Conservation (phyloP, 192 early-diverging fungal genomes). For the Rhizoclosmatium sp. region DNA sequence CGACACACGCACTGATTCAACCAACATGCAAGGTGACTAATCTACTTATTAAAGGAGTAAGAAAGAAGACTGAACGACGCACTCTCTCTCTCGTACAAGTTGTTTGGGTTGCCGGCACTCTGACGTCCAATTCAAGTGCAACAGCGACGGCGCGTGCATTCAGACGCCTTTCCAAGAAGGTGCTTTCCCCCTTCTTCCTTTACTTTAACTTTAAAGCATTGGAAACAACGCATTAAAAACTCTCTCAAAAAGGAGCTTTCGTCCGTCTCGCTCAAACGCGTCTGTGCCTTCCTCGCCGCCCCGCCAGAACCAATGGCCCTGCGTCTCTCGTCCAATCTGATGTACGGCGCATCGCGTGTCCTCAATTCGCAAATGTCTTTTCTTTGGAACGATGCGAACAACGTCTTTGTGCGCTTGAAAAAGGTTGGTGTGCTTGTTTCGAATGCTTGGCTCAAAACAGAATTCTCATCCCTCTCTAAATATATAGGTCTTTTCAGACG, state of each 20-base stretch:
- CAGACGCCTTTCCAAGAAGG: not conserved
- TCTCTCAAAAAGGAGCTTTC: constrained; percentile 4
- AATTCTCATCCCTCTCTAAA: not conserved
- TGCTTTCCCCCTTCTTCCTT: not conserved
- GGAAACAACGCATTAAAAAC: not conserved
- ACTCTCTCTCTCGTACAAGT: not conserved
- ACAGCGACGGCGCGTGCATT: not conserved
- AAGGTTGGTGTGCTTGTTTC: constrained; percentile 8
- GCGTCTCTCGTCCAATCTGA: constrained; percentile 23
- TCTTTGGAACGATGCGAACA: constrained; percentile 22
- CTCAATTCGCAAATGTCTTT: constrained; percentile 10
- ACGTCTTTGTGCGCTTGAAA: constrained; percentile 14
- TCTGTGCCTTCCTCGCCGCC: not conserved
- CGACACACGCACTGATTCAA: no score
- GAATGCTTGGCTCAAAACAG: not conserved
- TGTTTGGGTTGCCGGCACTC: constrained; percentile 8
- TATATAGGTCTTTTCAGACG: constrained; percentile 14
- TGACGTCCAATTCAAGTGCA: no score
- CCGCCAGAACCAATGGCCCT: constrained; percentile 22
- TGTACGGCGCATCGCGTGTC: constrained; percentile 25
- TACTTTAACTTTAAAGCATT: not conserved
- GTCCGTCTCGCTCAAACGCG: not conserved
- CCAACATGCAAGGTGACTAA: no score
- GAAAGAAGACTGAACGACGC: no score
- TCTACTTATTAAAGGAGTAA: no score